Evolutionary conservation across 2,329 filamentous ascomycete species (phyloP).

Genomic region (Coleophoma crateriformis): DNA sequence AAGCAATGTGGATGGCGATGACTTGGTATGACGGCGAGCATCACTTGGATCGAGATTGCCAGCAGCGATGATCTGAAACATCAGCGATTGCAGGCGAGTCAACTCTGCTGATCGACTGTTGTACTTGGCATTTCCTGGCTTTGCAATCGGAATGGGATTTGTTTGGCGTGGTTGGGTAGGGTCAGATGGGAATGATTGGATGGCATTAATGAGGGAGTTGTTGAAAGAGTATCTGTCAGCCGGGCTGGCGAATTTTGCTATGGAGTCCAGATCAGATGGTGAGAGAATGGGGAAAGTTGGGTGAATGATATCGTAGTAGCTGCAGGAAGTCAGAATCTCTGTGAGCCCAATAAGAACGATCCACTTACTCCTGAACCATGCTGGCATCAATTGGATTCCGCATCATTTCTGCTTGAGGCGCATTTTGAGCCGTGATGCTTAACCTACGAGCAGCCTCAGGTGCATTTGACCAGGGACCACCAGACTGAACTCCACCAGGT

Average conservation of each 20-base stretch:
- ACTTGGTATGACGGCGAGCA: conserved; percentile 35
- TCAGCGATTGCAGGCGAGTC: conserved; percentile 59
- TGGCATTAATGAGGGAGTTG: conserved; percentile 54
- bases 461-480: conserved; percentile 24
- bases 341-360: too few species aligned
- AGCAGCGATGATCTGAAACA: conserved; percentile 61
- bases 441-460: conserved; percentile 11
- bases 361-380: too few species aligned
- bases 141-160: background rate
- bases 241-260: conserved; percentile 7
- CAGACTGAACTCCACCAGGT: conserved; percentile 21
- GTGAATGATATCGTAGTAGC: background rate
- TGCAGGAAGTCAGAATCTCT: background rate
- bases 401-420: too few species aligned
- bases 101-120: conserved; percentile 28
- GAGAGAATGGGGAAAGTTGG: background rate
- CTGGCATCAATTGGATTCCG: too few species aligned
- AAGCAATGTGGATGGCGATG: conserved; percentile 47
- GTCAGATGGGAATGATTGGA: conserved; percentile 44
- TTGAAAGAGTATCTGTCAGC: conserved; percentile 58
- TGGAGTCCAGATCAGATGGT: background rate
- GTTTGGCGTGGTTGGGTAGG: background rate
- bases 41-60: conserved; percentile 45
- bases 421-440: too few species aligned
- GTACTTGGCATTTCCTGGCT: background rate